Base-by-base conservation (phyloP, 805 yeast species). In the Metschnikowia henanensis region DNA sequence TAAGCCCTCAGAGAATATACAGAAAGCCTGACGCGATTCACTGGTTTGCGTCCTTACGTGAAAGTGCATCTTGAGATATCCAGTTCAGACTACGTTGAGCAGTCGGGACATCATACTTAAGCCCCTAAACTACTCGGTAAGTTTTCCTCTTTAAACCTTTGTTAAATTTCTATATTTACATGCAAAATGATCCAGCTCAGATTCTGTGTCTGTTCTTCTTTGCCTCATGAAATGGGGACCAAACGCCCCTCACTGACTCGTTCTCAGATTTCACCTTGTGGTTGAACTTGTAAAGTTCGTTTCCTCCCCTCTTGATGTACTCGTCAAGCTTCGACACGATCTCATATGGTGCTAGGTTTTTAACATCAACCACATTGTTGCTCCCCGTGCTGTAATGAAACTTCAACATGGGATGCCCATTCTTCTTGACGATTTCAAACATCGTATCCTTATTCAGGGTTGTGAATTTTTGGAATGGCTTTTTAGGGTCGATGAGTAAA, bases 141-240 rank as follows among this genome's bases (percentile, higher is more conserved):
- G n/a, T n/a, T n/a, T n/a, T n/a, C n/a, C n/a, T n/a, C n/a, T n/a
- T n/a, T n/a, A n/a, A n/a, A n/a, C n/a, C n/a, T n/a, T n/a, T n/a
- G n/a, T n/a, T n/a, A n/a, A n/a, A n/a, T n/a, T 20, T 23, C 15
- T 31, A 20, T 41, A 41, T 41, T 13, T 41, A 41, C 44, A 41
- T 21, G 44, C 39, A 35, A 39, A 21, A 15, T n/a, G 5, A 9
- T 25, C 33, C 37, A 22, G 15, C 37, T 43, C 58, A 71, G 41
- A 71, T 68, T 46, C 61, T 65, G 50, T 63, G 69, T 56, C 76
- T 69, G 49, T 65, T 51, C n/a, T 54, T 60, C 59, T 69, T 71
- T 31, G 63, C 60, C 39, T 78, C 84, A 60, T 91, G 97, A 72
- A 92, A 75, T 46, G 99, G 99, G 35, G 97, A 90, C 99, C 99